Percentiles rank a stretch among this genome's conserved stretches.
Conservation (phyloP, 305 asterid species). For the Rubia peregrina region DNA sequence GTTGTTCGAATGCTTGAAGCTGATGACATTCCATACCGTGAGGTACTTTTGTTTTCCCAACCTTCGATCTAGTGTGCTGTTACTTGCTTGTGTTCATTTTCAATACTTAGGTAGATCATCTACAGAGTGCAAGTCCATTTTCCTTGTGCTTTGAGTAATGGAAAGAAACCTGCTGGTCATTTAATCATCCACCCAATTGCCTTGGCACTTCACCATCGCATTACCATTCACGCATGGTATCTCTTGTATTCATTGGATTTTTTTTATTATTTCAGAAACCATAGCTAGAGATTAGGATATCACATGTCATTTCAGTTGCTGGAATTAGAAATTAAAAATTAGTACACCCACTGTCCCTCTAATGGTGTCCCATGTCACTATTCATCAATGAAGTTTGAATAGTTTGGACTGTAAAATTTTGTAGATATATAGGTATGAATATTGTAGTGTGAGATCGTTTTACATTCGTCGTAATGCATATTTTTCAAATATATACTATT, state of each 20-base stretch:
- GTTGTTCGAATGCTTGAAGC: constrained; percentile 88
- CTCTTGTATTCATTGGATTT: not conserved
- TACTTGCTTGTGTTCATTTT: constrained; percentile 4
- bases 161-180: not conserved
- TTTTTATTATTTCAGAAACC: not conserved
- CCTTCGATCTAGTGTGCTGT: constrained; percentile 1
- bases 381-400: not conserved
- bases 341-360: not conserved
- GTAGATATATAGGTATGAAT: not conserved
- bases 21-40: constrained; percentile 72
- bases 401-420: not conserved
- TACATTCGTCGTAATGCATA: no score
- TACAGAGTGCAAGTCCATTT: not conserved
- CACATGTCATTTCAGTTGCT: not conserved
- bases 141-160: not conserved
- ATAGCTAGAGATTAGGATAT: not conserved
- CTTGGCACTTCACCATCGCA: not conserved
- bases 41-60: constrained; percentile 37
- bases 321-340: not conserved
- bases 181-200: not conserved
- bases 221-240: not conserved
- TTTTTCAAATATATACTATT: no score
- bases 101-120: not conserved
- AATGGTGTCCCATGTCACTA: not conserved
- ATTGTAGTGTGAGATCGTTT: not conserved